phyloP scores from a whole-genome alignment of 805 yeast genomes.

The Kurtzmaniella cleridarum region DNA sequence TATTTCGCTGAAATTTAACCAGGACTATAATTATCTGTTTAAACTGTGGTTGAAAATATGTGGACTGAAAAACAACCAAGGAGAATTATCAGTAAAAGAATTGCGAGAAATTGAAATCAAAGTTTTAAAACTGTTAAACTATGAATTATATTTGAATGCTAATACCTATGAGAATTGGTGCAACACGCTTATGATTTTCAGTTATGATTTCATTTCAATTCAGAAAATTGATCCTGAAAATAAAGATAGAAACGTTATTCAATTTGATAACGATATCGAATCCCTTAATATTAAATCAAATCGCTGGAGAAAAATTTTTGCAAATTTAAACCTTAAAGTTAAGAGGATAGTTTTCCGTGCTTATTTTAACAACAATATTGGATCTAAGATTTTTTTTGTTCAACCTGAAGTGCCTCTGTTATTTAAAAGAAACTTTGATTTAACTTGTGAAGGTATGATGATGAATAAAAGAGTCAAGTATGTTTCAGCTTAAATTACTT shows the following conservation, averaged over 20 bases:
- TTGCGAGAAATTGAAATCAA: slow-evolving; percentile 49
- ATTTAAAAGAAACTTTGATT: too few species aligned
- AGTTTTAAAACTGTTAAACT: slow-evolving; percentile 50
- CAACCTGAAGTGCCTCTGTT: too few species aligned
- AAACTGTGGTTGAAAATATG: slow-evolving; percentile 72
- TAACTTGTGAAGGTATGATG: too few species aligned
- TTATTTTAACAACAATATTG: slow-evolving; percentile 1
- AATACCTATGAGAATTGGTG: slow-evolving; percentile 45
- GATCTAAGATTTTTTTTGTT: background rate
- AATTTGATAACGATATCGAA: background rate
- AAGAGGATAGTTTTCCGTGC: background rate
- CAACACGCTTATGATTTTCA: slow-evolving; percentile 35
- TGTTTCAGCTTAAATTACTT: too few species aligned
- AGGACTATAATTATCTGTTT: slow-evolving; percentile 66
- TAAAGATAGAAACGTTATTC: background rate
- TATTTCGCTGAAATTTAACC: slow-evolving; percentile 66
- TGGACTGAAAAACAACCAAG: slow-evolving; percentile 34
- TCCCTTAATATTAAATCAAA: background rate
- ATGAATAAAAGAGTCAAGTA: too few species aligned
- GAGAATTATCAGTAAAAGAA: slow-evolving; percentile 38
- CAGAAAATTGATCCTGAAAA: slow-evolving; percentile 21
- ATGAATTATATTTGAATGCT: slow-evolving; percentile 49
- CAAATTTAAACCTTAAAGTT: background rate
- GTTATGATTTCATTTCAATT: slow-evolving; percentile 35
- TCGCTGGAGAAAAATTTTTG: background rate